phyloP scores from a whole-genome alignment of 305 asterid genomes.

The Fraxinus floribunda region DNA sequence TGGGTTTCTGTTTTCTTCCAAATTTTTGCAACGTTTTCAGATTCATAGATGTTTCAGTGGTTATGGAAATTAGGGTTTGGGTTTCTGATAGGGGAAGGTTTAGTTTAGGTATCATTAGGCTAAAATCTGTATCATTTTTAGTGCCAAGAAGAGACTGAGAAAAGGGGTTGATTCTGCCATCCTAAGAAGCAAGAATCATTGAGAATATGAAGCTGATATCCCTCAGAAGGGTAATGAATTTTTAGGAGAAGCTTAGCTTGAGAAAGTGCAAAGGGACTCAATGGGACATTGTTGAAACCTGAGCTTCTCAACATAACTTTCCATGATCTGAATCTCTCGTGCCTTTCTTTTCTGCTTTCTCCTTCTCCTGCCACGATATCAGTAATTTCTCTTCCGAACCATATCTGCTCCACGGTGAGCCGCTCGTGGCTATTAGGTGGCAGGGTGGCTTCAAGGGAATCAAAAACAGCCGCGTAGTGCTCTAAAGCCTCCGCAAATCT shows the following conservation, averaged over 20 bases:
- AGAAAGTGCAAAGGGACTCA: conserved; percentile 77
- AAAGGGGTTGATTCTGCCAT: conserved; percentile 95
- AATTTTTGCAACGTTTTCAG: conserved; percentile 10
- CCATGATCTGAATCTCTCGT: conserved; percentile 82
- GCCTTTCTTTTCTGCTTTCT: conserved; percentile 60
- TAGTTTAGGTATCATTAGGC: not conserved
- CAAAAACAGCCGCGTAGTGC: conserved; percentile 82
- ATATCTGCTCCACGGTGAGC: conserved; percentile 67
- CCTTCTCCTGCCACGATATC: conserved; percentile 79
- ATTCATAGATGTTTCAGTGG: conserved; percentile 31
- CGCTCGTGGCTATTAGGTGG: conserved; percentile 84
- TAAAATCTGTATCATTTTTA: conserved; percentile 16
- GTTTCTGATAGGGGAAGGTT: conserved; percentile 23
- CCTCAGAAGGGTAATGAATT: conserved; percentile 95
- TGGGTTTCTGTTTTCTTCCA: conserved; percentile 14
- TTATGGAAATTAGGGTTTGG: conserved; percentile 58
- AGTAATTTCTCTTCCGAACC: conserved; percentile 82
- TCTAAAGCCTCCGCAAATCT: conserved; percentile 78
- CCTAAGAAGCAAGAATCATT: conserved; percentile 78
- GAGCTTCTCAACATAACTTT: conserved; percentile 59
- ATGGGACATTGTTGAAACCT: conserved; percentile 58
- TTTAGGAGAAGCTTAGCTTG: conserved; percentile 83
- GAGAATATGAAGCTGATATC: conserved; percentile 68
- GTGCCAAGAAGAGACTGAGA: conserved; percentile 93
- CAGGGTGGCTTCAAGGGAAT: conserved; percentile 86